Evolutionary conservation across 1,139 yeast genomes (phyloP).

Genomic region (Suhomyces panamericanus): DNA sequence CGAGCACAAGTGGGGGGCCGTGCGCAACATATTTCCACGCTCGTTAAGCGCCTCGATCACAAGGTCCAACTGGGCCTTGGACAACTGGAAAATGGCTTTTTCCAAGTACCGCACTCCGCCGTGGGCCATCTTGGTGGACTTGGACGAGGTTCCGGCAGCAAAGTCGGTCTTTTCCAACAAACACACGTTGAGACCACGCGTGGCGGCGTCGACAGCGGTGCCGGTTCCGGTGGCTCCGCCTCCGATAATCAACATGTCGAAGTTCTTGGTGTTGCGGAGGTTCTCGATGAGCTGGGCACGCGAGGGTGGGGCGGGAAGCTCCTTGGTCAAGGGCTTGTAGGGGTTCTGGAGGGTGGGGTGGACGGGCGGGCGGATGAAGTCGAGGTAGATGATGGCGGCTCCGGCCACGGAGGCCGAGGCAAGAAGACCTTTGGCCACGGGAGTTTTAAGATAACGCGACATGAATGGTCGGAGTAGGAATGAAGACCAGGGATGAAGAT

Average conservation of each 20-base stretch:
- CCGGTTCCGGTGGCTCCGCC: conserved; percentile 98
- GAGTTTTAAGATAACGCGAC: conserved; percentile 24
- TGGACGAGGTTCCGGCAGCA: conserved; percentile 90
- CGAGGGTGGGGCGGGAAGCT: conserved; percentile 33
- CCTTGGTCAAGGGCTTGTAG: conserved; percentile 40
- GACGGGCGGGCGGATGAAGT: conserved; percentile 41
- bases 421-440: conserved; percentile 23
- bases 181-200: conserved; percentile 89
- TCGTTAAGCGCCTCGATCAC: conserved; percentile 94
- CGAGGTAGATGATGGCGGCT: conserved; percentile 43
- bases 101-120: conserved; percentile 97
- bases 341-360: conserved; percentile 30
- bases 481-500: too few relatives aligned
- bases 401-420: conserved; percentile 37
- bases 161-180: conserved; percentile 84
- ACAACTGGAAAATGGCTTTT: conserved; percentile 88
- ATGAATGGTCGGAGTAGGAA: too few relatives aligned
- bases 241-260: conserved; percentile 83
- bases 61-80: conserved; percentile 86
- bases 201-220: conserved; percentile 86
- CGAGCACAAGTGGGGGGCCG: conserved; percentile 90
- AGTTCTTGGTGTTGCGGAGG: conserved; percentile 46
- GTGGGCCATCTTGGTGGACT: conserved; percentile 96
- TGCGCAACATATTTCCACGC: conserved; percentile 83
- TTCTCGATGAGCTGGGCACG: conserved; percentile 36